phyloP scores from a whole-genome alignment of 2,329 filamentous ascomycete species.

The Coniochaeta sp. region DNA sequence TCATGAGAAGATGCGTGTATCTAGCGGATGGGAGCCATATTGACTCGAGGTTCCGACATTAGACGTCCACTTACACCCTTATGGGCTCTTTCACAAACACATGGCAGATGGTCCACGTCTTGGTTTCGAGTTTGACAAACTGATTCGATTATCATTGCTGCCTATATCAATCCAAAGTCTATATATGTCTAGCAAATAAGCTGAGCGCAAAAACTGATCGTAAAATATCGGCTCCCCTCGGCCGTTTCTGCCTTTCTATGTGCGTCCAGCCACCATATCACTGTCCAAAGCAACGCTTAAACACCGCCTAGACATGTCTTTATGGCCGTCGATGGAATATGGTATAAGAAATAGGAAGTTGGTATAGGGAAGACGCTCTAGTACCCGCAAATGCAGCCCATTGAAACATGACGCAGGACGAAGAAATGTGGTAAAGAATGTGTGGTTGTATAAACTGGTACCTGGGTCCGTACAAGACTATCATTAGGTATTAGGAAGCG shows the following conservation, averaged over 20 bases:
- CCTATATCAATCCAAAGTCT: neutral
- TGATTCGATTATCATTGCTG: conserved; percentile 15
- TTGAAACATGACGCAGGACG: neutral
- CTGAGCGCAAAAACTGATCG: neutral
- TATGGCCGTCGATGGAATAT: neutral
- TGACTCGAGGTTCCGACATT: neutral
- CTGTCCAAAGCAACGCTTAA: neutral
- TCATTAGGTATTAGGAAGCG: neutral
- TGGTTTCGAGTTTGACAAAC: neutral
- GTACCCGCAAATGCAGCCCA: neutral
- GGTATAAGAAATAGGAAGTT: neutral
- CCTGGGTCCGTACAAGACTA: neutral
- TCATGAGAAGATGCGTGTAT: neutral
- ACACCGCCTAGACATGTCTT: neutral
- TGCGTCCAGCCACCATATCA: neutral
- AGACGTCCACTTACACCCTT: neutral
- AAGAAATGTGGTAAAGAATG: neutral
- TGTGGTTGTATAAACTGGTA: neutral
- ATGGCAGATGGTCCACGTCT: neutral
- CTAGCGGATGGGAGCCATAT: neutral
- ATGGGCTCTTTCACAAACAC: neutral
- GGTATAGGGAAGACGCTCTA: neutral
- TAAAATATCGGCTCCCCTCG: neutral
- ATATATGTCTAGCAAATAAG: neutral
- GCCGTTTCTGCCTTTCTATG: neutral